Evolutionary conservation across 2,329 filamentous ascomycete species (phyloP).

Genomic region (Fonsecaea erecta): DNA sequence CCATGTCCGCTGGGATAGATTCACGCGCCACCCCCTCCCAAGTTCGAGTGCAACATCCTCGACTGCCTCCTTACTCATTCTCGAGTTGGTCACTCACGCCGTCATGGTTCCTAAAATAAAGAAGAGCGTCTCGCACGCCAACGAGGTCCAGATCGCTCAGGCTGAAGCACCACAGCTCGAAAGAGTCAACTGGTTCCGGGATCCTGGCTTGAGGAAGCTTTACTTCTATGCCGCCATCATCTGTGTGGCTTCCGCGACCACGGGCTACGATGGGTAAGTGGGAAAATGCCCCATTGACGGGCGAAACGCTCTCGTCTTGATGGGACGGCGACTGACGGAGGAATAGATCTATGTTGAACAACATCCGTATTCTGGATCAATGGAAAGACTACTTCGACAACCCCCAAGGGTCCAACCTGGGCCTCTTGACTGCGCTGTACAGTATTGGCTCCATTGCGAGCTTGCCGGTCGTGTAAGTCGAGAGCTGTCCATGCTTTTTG

Average conservation of each 20-base stretch:
- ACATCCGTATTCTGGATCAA: constrained; percentile 44
- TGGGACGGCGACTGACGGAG: no score
- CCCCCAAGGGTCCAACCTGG: not conserved
- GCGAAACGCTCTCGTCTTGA: no score
- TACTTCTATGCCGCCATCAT: no score
- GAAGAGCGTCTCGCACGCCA: constrained; percentile 21
- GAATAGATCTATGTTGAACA: constrained; percentile 9
- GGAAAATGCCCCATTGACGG: no score
- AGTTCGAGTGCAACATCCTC: not conserved
- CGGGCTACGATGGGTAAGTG: constrained; percentile 62
- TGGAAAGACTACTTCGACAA: constrained; percentile 4
- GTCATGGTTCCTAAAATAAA: constrained; percentile 27
- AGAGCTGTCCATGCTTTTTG: no score
- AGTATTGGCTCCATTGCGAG: constrained; percentile 7
- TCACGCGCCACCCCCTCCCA: not conserved
- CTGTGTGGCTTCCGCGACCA: constrained; percentile 60
- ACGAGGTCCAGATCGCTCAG: constrained; percentile 44
- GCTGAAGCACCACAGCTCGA: constrained; percentile 57
- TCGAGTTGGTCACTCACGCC: not conserved
- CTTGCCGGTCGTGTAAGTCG: constrained; percentile 8
- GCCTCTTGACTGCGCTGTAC: constrained; percentile 8
- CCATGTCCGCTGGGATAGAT: not conserved
- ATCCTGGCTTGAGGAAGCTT: constrained; percentile 61
- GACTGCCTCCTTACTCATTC: not conserved
- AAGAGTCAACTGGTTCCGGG: constrained; percentile 60